Conservation (phyloP, 352 stramenopile genomes). For the Phytophthora constricta region DNA sequence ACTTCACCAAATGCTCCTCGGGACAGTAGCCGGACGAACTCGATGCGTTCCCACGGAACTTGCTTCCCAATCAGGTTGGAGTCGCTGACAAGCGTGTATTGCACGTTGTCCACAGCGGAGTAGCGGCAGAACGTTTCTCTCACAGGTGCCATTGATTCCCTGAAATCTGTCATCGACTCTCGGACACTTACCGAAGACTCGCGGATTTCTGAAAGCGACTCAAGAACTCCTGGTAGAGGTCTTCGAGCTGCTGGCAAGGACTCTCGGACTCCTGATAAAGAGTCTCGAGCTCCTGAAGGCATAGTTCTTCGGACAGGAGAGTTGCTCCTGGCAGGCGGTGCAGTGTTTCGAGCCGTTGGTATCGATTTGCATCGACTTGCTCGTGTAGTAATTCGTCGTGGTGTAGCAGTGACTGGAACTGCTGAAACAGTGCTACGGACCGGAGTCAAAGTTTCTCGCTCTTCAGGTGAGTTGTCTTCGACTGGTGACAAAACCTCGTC, state of each 20-base stretch:
- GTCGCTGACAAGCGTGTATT: conserved; percentile 47
- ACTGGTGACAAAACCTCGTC: conserved; percentile 22
- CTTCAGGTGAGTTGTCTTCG: conserved; percentile 24
- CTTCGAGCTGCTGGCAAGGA: conserved; percentile 30
- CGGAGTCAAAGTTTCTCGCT: conserved; percentile 24
- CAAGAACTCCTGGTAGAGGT: conserved; percentile 15
- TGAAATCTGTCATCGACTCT: conserved; percentile 32
- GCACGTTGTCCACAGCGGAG: conserved; percentile 31
- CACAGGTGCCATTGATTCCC: conserved; percentile 29
- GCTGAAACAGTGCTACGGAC: neutral
- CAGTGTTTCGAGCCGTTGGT: conserved; percentile 2
- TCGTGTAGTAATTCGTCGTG: conserved; percentile 1
- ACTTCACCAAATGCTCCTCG: conserved; percentile 65
- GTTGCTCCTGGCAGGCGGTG: neutral
- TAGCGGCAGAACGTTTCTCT: conserved; percentile 37
- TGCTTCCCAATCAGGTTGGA: conserved; percentile 39
- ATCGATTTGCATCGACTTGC: conserved; percentile 7
- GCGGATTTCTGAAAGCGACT: conserved; percentile 27
- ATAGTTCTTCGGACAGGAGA: neutral
- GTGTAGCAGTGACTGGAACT: conserved; percentile 5
- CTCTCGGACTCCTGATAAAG: conserved; percentile 1
- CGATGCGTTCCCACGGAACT: conserved; percentile 50
- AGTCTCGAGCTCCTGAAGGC: neutral
- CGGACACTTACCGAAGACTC: conserved; percentile 20
- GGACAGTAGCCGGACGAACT: conserved; percentile 44